These are phyloP conservation scores for Yamadazyma phyllophila DNA, from an alignment of 805 yeast species.

Conservation along the genomic window DNA sequence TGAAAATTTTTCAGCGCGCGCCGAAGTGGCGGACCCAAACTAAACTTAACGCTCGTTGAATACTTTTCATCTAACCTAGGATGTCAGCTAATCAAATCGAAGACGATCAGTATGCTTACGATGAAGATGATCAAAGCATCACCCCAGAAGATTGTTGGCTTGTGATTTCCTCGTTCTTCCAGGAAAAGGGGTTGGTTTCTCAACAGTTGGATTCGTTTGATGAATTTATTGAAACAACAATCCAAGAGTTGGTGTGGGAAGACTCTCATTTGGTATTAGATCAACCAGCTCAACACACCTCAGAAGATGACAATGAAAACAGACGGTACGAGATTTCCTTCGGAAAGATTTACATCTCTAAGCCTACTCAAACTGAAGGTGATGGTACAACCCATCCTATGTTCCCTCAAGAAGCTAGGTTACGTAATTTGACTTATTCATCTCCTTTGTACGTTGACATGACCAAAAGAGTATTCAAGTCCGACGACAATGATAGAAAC, in stretches of 20 bases:
- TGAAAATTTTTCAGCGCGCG: constrained; percentile 4
- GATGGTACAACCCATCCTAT: constrained; percentile 99
- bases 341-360: constrained; percentile 93
- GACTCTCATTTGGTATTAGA: constrained; percentile 91
- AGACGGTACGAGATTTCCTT: constrained; percentile 95
- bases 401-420: constrained; percentile 97
- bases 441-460: constrained; percentile 96
- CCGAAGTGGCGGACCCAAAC: constrained; percentile 2
- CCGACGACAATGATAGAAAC: constrained; percentile 59
- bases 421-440: constrained; percentile 93
- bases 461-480: constrained; percentile 82
- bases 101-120: constrained; percentile 70
- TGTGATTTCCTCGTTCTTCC: constrained; percentile 92
- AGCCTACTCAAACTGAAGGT: constrained; percentile 98
- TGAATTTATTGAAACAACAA: constrained; percentile 94
- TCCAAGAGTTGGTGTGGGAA: constrained; percentile 95
- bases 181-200: constrained; percentile 93
- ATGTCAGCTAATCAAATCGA: constrained; percentile 15
- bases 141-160: constrained; percentile 99
- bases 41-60: constrained; percentile 6
- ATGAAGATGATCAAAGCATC: constrained; percentile 59
- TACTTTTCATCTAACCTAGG: constrained; percentile 1
- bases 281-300: constrained; percentile 96
- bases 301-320: constrained; percentile 84
- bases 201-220: constrained; percentile 98